Evolutionary conservation across 2,329 filamentous ascomycete genomes (phyloP).

Genomic region (Monilinia laxa): DNA sequence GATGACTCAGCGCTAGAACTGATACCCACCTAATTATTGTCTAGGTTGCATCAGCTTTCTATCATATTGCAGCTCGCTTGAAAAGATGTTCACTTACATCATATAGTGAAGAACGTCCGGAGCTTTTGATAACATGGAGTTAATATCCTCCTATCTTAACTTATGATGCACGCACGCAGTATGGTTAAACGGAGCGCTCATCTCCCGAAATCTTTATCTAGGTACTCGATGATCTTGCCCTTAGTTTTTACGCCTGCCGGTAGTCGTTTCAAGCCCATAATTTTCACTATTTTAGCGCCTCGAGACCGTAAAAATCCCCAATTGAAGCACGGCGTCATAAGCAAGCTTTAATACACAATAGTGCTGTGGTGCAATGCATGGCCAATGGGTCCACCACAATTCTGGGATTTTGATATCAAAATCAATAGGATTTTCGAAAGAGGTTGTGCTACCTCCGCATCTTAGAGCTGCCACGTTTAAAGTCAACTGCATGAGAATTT

Average conservation of each 20-base stretch:
- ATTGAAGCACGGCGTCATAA: neutral
- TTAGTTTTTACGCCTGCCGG: conserved; percentile 2
- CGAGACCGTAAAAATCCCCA: too few relatives aligned
- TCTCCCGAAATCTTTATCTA: conserved; percentile 11
- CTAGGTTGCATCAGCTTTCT: conserved; percentile 11
- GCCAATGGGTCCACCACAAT: neutral
- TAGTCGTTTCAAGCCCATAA: neutral
- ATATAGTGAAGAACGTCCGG: conserved; percentile 4
- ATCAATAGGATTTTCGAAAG: neutral
- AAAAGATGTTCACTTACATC: conserved; percentile 3
- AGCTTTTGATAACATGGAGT: neutral
- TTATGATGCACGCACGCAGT: conserved; percentile 2
- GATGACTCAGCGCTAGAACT: conserved; percentile 21
- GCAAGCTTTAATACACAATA: conserved; percentile 1
- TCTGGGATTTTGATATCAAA: conserved; percentile 6
- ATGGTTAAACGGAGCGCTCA: conserved; percentile 1
- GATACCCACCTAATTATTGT: conserved; percentile 9
- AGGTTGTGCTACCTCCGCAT: conserved; percentile 23
- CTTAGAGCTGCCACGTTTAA: conserved; percentile 23
- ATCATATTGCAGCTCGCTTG: conserved; percentile 14
- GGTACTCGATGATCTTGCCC: neutral
- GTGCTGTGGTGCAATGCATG: conserved; percentile 16
- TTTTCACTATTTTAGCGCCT: neutral
- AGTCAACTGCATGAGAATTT: conserved; percentile 24
- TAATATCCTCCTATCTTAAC: conserved; percentile 9